Evolutionary conservation across 768 basidiomycete genomes (phyloP), one percentile per base, ranked within the genome.

Genomic region (Trametes coccinea): DNA sequence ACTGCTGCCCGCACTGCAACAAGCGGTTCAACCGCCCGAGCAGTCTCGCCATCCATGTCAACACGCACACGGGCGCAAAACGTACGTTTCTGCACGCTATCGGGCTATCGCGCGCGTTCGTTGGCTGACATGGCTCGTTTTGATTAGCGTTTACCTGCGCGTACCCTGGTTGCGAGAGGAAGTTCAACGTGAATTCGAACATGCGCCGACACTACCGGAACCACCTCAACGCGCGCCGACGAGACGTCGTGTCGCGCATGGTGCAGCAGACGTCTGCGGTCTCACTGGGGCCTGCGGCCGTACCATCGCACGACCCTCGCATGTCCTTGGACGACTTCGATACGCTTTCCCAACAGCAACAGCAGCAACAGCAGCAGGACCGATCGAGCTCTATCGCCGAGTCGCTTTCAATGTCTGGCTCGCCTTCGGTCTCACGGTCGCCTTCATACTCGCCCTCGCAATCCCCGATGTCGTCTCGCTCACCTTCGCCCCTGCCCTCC

Each of bases 131-230:
- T 29, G n/a, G 4, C 45, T 48, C 29, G 10, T 11, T 10, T 17
- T 22, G 22, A 22, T 27, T 27, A 89, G 91, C 89, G 17, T 91
- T 88, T 74, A 79, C 82, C 37, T 92, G 91, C 66, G 52, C 47
- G 17, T 56, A 51, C 60, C 88, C 89, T 2, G 87, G 78, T 77
- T 92, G 90, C 70, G 86, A 86, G 37, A 80, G 88, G 33, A 82
- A 86, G 60, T 92, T 92, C 75, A 92, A 89, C 63, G 91, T 91
- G 51, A 90, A 90, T 69, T 90, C 88, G 0, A 93, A 92, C 71
- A 92, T 92, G 90, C 82, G 90, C 34, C 79, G 90, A 2, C 90
- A 92, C 68, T 86, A 85, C 69, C 79, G 89, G 44, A 91, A 89
- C 72, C 89, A 92, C 62, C 62, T 67, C 52, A 63, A 64, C 50